Conservation (phyloP, 495 filamentous ascomycete genomes). For the Neurospora sp. region DNA sequence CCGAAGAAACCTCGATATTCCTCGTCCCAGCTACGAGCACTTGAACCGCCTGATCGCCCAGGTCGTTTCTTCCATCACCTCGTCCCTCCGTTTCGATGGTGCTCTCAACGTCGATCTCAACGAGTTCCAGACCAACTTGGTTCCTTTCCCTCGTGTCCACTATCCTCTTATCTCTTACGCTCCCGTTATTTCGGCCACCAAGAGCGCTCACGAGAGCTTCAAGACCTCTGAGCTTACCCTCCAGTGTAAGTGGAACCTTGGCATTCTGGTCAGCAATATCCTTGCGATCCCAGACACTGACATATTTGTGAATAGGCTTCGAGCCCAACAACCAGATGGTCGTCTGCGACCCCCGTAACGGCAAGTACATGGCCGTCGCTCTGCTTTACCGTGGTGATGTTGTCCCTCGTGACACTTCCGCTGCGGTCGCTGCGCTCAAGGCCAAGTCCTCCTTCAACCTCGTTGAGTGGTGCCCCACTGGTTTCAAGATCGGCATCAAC, state of each 20-base stretch:
- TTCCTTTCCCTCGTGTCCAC: conserved; percentile 85
- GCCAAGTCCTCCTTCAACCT: conserved; percentile 83
- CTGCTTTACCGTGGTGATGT: conserved; percentile 86
- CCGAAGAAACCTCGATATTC: conserved; percentile 78
- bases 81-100: conserved; percentile 81
- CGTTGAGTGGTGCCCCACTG: conserved; percentile 93
- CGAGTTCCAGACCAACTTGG: conserved; percentile 93
- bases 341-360: conserved; percentile 81
- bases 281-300: neutral
- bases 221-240: conserved; percentile 80
- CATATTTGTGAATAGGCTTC: conserved; percentile 43
- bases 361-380: conserved; percentile 92
- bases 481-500: conserved; percentile 92
- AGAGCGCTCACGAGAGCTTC: conserved; percentile 85
- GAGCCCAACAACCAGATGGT: conserved; percentile 97
- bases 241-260: conserved; percentile 52
- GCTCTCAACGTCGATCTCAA: conserved; percentile 87
- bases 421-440: conserved; percentile 72
- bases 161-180: conserved; percentile 87
- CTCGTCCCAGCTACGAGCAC: conserved; percentile 77
- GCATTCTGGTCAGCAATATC: neutral
- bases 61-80: conserved; percentile 86
- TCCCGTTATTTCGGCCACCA: conserved; percentile 70
- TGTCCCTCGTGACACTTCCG: conserved; percentile 73
- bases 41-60: conserved; percentile 86